phyloP scores from a whole-genome alignment of 1,139 yeast species.

The Protomyces lactucae-debilis region DNA sequence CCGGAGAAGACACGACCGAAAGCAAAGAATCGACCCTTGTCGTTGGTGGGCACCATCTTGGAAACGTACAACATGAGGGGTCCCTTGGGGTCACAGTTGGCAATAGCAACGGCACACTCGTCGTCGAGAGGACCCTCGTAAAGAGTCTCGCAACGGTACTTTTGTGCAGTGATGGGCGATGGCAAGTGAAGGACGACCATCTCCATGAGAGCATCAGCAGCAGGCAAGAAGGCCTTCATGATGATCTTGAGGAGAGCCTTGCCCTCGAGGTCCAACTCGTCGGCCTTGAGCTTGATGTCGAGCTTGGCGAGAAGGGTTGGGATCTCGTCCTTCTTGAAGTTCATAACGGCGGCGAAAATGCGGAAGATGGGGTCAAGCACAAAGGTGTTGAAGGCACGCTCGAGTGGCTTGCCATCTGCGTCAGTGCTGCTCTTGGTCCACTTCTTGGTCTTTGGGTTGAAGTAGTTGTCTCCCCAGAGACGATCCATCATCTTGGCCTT shows the following conservation, averaged over 20 bases:
- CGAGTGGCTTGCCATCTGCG: slow-evolving; percentile 90
- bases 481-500: slow-evolving; percentile 96
- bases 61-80: slow-evolving; percentile 99
- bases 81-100: slow-evolving; percentile 97
- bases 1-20: slow-evolving; percentile 99
- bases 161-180: slow-evolving; percentile 98
- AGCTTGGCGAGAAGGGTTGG: slow-evolving; percentile 84
- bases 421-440: slow-evolving; percentile 97
- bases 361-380: slow-evolving; percentile 98
- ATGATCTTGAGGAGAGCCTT: slow-evolving; percentile 97
- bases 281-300: slow-evolving; percentile 84
- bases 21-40: slow-evolving; percentile 99
- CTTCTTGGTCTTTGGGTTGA: slow-evolving; percentile 99
- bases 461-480: slow-evolving; percentile 99
- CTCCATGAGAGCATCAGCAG: slow-evolving; percentile 99
- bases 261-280: slow-evolving; percentile 96
- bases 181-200: slow-evolving; percentile 98
- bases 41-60: slow-evolving; percentile 99
- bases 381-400: slow-evolving; percentile 99
- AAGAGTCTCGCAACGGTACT: slow-evolving; percentile 97
- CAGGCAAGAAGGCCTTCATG: slow-evolving; percentile 99
- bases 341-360: slow-evolving; percentile 90
- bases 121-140: slow-evolving; percentile 99
- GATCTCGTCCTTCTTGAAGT: slow-evolving; percentile 95
- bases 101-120: slow-evolving; percentile 82